Evolutionary conservation across 208 protist species (phyloP).

Genomic region (Kentomonas sorsogonicus): DNA sequence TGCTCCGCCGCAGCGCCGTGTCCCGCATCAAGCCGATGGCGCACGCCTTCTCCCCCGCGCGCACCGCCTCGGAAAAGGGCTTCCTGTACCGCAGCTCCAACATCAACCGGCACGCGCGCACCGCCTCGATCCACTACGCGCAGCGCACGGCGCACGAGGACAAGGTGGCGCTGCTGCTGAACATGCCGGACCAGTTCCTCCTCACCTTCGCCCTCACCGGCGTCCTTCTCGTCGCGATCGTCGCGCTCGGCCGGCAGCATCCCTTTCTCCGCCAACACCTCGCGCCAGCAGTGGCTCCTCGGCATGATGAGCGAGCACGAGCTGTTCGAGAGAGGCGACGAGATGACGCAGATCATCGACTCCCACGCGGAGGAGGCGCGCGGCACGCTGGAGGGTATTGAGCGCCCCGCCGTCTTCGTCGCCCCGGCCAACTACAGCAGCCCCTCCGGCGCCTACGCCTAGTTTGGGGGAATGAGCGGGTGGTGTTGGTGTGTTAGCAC

Average conservation of each 20-base stretch:
- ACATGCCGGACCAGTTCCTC: slow-evolving; percentile 72
- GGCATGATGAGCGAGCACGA: slow-evolving; percentile 53
- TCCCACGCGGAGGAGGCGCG: no score
- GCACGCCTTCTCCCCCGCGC: slow-evolving; percentile 80
- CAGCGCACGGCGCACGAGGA: slow-evolving; percentile 57
- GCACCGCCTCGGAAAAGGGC: slow-evolving; percentile 69
- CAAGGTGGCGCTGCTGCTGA: slow-evolving; percentile 46
- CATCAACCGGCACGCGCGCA: slow-evolving; percentile 72
- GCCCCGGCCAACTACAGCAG: slow-evolving; percentile 56
- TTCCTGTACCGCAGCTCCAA: slow-evolving; percentile 88
- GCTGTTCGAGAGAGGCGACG: slow-evolving; percentile 35
- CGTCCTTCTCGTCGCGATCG: neutral
- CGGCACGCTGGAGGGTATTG: slow-evolving; percentile 43
- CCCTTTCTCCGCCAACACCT: neutral
- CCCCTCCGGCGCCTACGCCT: slow-evolving; percentile 37
- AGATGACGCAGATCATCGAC: no score
- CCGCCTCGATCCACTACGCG: slow-evolving; percentile 53
- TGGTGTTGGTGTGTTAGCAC: no score
- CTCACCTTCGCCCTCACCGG: slow-evolving; percentile 1
- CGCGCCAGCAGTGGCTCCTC: slow-evolving; percentile 60
- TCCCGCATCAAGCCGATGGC: slow-evolving; percentile 70
- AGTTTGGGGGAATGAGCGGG: no score
- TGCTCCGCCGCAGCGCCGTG: slow-evolving; percentile 46
- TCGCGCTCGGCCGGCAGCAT: neutral
- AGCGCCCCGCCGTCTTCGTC: slow-evolving; percentile 47